Evolutionary conservation across 2,329 filamentous ascomycete genomes (phyloP), one percentile per base, ranked within the genome.

Genomic region (Colletotrichum costaricense): DNA sequence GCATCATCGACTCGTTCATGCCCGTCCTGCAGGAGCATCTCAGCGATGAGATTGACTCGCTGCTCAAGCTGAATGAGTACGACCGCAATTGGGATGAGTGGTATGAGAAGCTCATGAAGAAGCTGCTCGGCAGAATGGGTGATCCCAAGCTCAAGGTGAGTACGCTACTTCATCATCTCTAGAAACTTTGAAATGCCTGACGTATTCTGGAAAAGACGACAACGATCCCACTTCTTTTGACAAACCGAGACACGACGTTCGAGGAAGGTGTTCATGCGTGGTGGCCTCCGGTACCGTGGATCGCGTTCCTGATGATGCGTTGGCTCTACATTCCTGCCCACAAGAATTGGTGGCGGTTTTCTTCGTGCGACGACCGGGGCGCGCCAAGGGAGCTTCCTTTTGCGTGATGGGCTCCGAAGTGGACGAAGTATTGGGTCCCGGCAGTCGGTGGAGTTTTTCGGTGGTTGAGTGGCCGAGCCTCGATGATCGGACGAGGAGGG

Each of bases 311-410:
- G n/a, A 60, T 82, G 6, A 76, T 85, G 56, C 73, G 78, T n/a
- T 82, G 78, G 78, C 28, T 82, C 9, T 81, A 80, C 72, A 76
- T 82, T 16, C 78, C 79, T 16, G 81, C 77, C 72, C 77, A 82
- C 63, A 80, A 81, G 67, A 78, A 79, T 49, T 81, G 81, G 81
- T 82, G 81, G 81, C 78, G 80, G 58, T 83, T 83, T 70, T 78
- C 80, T 1, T 77, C 78, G 12, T 82, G 81, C 58, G 79, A 81
- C 63, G 65, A 76, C 30, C 60, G 76, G 19, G 79, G 79, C 22
- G 75, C 75, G 26, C 81, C 79, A 12, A 77, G 79, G 67, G 80
- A 82, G 24, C 74, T 85, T 42, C 81, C 80, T 3, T 84, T 84
- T 78, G 82, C 77, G 4, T 80, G 67, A 77, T 52, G 57, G 68